Evolutionary conservation across 1,284 basidiomycete species (phyloP).

Genomic region (Cutaneotrichosporon sp.): DNA sequence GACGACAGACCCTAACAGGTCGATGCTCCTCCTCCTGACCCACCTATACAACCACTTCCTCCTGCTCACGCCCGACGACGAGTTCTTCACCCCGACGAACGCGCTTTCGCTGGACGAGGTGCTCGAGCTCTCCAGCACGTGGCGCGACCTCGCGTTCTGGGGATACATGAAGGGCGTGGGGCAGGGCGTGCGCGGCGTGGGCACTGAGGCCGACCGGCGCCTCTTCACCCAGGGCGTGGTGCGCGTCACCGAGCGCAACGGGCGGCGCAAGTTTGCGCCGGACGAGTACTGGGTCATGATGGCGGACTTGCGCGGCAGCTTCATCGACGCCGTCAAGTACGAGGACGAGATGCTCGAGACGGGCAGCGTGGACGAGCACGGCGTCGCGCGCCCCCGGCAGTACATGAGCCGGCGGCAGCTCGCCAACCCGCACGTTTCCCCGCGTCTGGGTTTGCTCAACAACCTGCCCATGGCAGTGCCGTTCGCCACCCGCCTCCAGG

Average conservation of each 20-base stretch:
- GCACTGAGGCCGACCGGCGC: constrained; percentile 65
- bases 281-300: constrained; percentile 83
- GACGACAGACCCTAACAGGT: constrained; percentile 56
- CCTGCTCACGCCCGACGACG: constrained; percentile 92
- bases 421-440: constrained; percentile 64
- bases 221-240: constrained; percentile 73
- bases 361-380: constrained; percentile 24
- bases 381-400: constrained; percentile 14
- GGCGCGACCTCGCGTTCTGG: constrained; percentile 52
- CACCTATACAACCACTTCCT: constrained; percentile 84
- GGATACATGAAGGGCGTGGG: constrained; percentile 55
- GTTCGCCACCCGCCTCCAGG: constrained; percentile 83
- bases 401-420: constrained; percentile 61
- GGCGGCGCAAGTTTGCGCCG: constrained; percentile 75
- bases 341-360: constrained; percentile 55
- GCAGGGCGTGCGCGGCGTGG: constrained; percentile 53
- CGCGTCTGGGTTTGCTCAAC: constrained; percentile 86
- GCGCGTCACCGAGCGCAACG: constrained; percentile 81
- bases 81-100: constrained; percentile 74
- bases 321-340: constrained; percentile 86
- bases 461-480: constrained; percentile 97
- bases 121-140: constrained; percentile 47
- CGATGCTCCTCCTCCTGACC: constrained; percentile 73
- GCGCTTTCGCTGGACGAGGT: constrained; percentile 84
- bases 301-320: constrained; percentile 68